phyloP scores from a whole-genome alignment of 83 land plant species.

The Picea mariana region DNA sequence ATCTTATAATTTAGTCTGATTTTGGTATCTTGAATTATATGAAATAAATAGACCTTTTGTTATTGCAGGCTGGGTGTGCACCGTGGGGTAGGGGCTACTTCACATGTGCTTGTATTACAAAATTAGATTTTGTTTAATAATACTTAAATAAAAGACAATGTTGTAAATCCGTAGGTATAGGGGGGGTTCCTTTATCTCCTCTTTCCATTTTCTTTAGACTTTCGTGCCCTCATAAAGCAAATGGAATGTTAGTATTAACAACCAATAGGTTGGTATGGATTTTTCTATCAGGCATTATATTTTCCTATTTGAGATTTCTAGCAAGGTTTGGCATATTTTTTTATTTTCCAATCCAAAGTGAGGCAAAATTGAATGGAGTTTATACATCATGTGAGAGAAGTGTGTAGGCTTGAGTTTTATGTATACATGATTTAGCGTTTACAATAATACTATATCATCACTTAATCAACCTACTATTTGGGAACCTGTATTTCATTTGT shows the following conservation, averaged over 20 bases:
- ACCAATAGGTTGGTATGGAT: neutral
- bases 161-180: neutral
- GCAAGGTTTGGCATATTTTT: neutral
- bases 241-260: neutral
- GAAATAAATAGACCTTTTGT: neutral
- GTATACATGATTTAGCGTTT: too few relatives aligned
- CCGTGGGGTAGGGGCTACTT: neutral
- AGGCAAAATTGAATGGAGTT: neutral
- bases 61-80: too few relatives aligned
- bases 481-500: too few relatives aligned
- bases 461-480: too few relatives aligned
- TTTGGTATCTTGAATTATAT: neutral
- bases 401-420: too few relatives aligned
- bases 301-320: neutral
- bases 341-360: neutral
- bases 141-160: neutral
- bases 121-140: too few relatives aligned
- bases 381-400: neutral
- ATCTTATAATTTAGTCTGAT: neutral
- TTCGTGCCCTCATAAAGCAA: neutral
- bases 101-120: neutral
- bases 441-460: too few relatives aligned
- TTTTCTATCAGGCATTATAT: neutral
- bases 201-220: neutral
- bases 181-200: neutral